Percentiles rank a stretch among this genome's conserved stretches.
Evolutionary conservation across 208 protist genomes (phyloP).

Genomic region (Phytomonas serpens): DNA sequence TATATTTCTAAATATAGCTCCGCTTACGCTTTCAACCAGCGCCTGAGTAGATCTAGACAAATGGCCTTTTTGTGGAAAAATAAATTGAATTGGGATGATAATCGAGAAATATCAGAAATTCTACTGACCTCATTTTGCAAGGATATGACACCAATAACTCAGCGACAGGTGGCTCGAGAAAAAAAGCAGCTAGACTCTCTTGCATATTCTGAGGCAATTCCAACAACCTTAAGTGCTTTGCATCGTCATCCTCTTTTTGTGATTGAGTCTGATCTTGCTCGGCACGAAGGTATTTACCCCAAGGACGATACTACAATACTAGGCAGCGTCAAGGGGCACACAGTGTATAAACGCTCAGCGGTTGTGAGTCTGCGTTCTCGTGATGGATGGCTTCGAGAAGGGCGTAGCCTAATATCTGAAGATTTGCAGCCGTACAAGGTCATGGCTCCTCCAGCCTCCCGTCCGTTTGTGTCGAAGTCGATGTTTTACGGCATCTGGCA

Average conservation of each 20-base stretch:
- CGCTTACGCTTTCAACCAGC: conserved; percentile 40
- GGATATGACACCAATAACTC: conserved; percentile 7
- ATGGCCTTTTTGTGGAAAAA: conserved; percentile 75
- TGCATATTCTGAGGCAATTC: conserved; percentile 72
- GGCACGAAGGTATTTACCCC: conserved; percentile 76
- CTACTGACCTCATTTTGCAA: conserved; percentile 51
- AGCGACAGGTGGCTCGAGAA: conserved; percentile 37
- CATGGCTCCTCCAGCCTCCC: conserved; percentile 67
- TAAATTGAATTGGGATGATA: conserved; percentile 67
- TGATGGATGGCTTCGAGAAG: conserved; percentile 83
- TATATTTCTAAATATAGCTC: conserved; percentile 80
- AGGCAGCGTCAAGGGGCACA: conserved; percentile 74
- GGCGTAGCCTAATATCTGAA: conserved; percentile 50
- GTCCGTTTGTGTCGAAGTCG: conserved; percentile 66
- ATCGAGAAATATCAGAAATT: conserved; percentile 62
- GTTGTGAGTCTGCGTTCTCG: conserved; percentile 71
- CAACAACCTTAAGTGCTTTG: conserved; percentile 66
- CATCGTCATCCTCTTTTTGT: conserved; percentile 82
- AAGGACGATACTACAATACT: conserved; percentile 69
- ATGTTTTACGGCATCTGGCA: conserved; percentile 80
- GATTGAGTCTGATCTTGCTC: conserved; percentile 63
- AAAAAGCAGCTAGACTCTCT: conserved; percentile 64
- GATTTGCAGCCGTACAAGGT: conserved; percentile 71
- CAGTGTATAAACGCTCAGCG: conserved; percentile 84
- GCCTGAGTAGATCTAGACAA: conserved; percentile 46